A percentile compares a stretch with the other conserved stretches of the same genome.
phyloP scores from a whole-genome alignment of 192 early-diverging fungal species.

The Linnemannia exigua region DNA sequence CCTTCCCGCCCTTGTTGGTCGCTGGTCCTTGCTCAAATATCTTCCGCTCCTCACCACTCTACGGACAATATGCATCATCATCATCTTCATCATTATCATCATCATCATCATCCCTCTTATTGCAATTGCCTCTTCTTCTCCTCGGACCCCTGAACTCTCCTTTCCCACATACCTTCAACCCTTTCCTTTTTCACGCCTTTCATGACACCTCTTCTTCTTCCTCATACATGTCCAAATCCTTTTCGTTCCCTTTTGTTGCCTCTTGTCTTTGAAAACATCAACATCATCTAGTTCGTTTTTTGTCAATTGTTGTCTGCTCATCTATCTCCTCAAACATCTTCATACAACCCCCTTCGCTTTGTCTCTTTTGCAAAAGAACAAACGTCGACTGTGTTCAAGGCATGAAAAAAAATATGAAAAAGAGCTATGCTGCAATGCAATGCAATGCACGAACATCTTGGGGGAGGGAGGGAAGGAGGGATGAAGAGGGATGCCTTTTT shows the following conservation, averaged over 20 bases:
- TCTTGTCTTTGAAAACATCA: conserved; percentile 1
- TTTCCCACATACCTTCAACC: not conserved
- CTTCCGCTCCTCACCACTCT: not conserved
- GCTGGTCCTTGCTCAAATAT: not conserved
- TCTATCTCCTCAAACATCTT: not conserved
- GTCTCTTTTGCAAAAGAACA: not conserved
- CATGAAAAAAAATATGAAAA: not conserved
- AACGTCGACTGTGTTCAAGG: not conserved
- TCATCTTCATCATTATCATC: not conserved
- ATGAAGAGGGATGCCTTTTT: not conserved
- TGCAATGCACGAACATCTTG: not conserved
- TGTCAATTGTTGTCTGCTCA: not conserved
- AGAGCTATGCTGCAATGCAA: conserved; percentile 2
- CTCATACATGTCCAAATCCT: not conserved
- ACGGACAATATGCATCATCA: not conserved
- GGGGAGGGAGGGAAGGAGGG: not conserved
- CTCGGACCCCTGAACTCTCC: not conserved
- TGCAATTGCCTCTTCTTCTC: too few species aligned
- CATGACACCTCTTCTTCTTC: not conserved
- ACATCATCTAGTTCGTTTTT: not conserved
- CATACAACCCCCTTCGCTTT: not conserved
- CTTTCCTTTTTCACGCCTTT: not conserved
- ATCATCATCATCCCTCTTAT: not conserved
- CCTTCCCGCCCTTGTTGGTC: not conserved
- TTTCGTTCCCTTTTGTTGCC: not conserved